Base-by-base conservation (phyloP, 306 rosid species). In the Quercus robur region DNA sequence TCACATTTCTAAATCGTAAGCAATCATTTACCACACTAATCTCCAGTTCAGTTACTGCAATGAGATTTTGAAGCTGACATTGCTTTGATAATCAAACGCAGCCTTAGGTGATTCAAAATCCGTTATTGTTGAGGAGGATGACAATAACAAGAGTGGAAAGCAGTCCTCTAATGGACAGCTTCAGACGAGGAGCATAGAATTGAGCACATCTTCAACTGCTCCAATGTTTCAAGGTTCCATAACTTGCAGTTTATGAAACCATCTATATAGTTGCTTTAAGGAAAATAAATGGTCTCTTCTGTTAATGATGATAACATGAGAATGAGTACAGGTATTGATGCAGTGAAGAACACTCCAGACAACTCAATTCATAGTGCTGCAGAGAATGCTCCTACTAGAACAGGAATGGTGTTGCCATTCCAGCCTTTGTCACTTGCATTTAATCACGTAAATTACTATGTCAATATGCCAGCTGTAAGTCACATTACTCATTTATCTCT, bases 1-100 rank as follows among this genome's bases (percentile, higher is more conserved):
- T 94, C 49, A 86, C 99, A 54, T 88, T 61, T 80, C 76, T 92
- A 56, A 86, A 80, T 41, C 90, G 99, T 92, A 86, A 87, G 97
- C 41, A 28, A 13, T 56, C 33, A 76, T 18, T 67, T 78, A 15
- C 30, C 49, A 57, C 17, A 11, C 73, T 85, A 23, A 46, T 71
- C 10, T 49, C 21, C 31, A 21, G 44, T 67, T 73, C 44, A 62
- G 5, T 31, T 73, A 12, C 17, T 15, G 19, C 23, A 51, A 23
- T 25, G 70, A 13, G 51, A 52, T 55, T 54, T 31, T 5, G 23
- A 61, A 41, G 66, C 56, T 76, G 17, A 82, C 56, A 71, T 61
- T 54, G 56, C 63, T 35, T 77, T 72, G 19, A 38, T 5, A 62
- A 71, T 52, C 31, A 73, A 78, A 77, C 77, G 78, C 91, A 89